phyloP scores from a whole-genome alignment of 2,329 filamentous ascomycete genomes.

The Aureobasidium zeae region DNA sequence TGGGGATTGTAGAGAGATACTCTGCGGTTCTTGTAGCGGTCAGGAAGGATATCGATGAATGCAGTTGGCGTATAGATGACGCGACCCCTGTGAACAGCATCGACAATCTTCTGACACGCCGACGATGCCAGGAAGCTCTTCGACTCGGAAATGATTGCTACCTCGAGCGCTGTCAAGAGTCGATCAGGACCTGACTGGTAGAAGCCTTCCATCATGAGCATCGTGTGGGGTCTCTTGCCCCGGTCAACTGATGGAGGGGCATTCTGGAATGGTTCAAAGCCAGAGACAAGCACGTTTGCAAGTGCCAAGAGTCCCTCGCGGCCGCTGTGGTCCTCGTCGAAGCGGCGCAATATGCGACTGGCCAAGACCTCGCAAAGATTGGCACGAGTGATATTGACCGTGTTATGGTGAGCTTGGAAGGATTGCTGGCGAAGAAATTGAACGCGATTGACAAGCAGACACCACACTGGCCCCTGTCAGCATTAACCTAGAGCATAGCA shows the following conservation, averaged over 20 bases:
- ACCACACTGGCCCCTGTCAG: slow-evolving; percentile 52
- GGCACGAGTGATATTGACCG: slow-evolving; percentile 69
- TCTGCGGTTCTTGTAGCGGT: slow-evolving; percentile 75
- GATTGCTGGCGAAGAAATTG: slow-evolving; percentile 72
- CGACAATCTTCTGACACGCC: slow-evolving; percentile 71
- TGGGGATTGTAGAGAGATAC: slow-evolving; percentile 73
- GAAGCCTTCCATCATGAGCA: slow-evolving; percentile 32
- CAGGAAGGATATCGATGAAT: slow-evolving; percentile 75
- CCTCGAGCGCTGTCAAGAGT: slow-evolving; percentile 67
- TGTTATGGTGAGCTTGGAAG: slow-evolving; percentile 67
- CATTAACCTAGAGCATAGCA: not conserved
- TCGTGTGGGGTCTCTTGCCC: slow-evolving; percentile 45
- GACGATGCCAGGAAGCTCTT: slow-evolving; percentile 69
- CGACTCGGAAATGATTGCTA: slow-evolving; percentile 74
- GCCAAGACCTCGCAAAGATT: slow-evolving; percentile 73
- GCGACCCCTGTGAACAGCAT: slow-evolving; percentile 71
- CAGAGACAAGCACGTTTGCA: slow-evolving; percentile 70
- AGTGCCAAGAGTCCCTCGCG: slow-evolving; percentile 61
- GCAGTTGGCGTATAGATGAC: slow-evolving; percentile 75
- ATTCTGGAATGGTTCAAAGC: slow-evolving; percentile 79
- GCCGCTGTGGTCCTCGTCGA: slow-evolving; percentile 67
- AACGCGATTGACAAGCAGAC: slow-evolving; percentile 69
- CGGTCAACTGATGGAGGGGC: slow-evolving; percentile 58
- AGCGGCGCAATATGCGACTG: slow-evolving; percentile 65
- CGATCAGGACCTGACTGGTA: slow-evolving; percentile 42